Percentiles rank a stretch among this genome's conserved stretches.
Conservation (phyloP, 768 basidiomycete species). For the Suillus subalutaceus region DNA sequence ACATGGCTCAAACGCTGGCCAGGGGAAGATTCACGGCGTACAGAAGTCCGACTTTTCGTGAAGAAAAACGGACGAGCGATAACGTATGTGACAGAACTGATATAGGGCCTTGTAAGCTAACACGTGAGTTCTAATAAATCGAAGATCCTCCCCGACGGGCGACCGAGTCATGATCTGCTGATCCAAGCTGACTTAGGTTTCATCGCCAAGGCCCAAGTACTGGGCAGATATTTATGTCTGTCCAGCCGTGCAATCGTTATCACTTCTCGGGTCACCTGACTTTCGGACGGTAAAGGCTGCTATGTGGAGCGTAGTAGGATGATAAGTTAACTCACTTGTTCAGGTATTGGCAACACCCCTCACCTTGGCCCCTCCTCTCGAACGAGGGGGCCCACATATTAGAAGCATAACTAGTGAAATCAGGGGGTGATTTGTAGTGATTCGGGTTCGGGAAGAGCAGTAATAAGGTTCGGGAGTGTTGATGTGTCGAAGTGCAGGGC, state of each 20-base stretch:
- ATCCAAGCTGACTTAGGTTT: neutral
- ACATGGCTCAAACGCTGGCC: neutral
- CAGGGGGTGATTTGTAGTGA: neutral
- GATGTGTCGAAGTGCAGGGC: neutral
- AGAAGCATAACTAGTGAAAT: no score
- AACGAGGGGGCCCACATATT: no score
- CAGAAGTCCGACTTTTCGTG: neutral
- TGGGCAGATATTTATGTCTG: neutral
- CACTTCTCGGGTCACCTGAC: neutral
- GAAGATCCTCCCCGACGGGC: neutral
- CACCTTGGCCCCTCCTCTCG: neutral
- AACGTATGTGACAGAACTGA: neutral
- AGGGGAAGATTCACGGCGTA: neutral
- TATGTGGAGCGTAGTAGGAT: neutral
- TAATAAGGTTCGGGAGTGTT: neutral
- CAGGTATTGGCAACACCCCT: neutral
- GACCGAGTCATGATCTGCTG: constrained; percentile 1
- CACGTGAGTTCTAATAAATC: neutral
- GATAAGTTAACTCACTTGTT: neutral
- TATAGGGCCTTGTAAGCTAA: neutral
- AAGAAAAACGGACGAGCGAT: neutral
- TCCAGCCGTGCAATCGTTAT: neutral
- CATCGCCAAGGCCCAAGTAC: neutral
- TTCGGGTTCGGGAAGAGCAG: neutral
- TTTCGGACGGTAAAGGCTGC: neutral